Evolutionary conservation across 805 yeast genomes (phyloP).

Genomic region (Wickerhamiella allomyrinae): DNA sequence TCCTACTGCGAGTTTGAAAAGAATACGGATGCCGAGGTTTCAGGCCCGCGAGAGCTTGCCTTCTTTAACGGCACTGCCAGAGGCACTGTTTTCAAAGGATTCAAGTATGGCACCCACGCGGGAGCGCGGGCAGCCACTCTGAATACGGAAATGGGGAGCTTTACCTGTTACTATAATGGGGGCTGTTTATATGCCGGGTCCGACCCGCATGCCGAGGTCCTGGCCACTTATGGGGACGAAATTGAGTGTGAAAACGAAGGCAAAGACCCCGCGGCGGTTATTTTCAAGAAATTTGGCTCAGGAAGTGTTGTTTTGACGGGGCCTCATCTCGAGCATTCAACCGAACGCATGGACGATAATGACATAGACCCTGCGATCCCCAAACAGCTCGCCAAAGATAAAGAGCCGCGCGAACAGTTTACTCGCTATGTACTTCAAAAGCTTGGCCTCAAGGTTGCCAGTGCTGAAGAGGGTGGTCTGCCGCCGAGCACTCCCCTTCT

Average conservation of each 20-base stretch:
- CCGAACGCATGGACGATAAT: slow-evolving; percentile 31
- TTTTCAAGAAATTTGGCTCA: slow-evolving; percentile 50
- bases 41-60: slow-evolving; percentile 69
- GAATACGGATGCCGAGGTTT: slow-evolving; percentile 61
- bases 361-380: slow-evolving; percentile 26
- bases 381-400: slow-evolving; percentile 29
- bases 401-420: slow-evolving; percentile 39
- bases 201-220: slow-evolving; percentile 43
- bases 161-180: slow-evolving; percentile 58
- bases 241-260: not conserved
- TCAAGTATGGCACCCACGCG: slow-evolving; percentile 55
- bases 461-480: slow-evolving; percentile 32
- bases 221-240: slow-evolving; percentile 42
- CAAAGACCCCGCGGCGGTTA: slow-evolving; percentile 47
- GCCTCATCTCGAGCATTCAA: slow-evolving; percentile 69
- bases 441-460: slow-evolving; percentile 55
- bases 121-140: slow-evolving; percentile 53
- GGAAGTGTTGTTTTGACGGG: slow-evolving; percentile 74
- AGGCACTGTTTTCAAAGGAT: slow-evolving; percentile 75
- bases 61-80: slow-evolving; percentile 73
- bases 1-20: slow-evolving; percentile 69
- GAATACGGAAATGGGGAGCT: slow-evolving; percentile 3
- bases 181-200: slow-evolving; percentile 81
- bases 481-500: slow-evolving; percentile 62
- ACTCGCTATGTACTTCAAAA: slow-evolving; percentile 40